These are phyloP conservation scores for Trichomonas gallinae DNA, from an alignment of 208 protist species.

Conservation along the genomic window DNA sequence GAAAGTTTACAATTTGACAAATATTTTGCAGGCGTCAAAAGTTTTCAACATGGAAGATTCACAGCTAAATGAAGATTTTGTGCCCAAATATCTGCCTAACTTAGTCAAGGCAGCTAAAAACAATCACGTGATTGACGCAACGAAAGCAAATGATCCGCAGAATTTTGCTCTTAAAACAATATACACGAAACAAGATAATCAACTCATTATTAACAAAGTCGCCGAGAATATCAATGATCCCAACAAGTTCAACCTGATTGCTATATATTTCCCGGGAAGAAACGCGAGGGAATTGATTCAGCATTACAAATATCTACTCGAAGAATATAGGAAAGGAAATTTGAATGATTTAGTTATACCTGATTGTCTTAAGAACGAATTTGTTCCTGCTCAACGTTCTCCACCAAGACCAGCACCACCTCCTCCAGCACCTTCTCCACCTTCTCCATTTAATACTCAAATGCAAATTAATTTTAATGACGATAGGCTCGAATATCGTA, in stretches of 20 bases:
- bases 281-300: not conserved
- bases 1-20: not conserved
- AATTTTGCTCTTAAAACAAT: not conserved
- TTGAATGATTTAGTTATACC: not conserved
- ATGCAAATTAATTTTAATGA: too few relatives aligned
- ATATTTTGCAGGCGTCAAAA: not conserved
- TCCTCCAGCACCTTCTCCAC: too few relatives aligned
- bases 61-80: not conserved
- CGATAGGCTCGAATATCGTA: too few relatives aligned
- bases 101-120: not conserved
- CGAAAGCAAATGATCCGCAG: not conserved
- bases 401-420: too few relatives aligned
- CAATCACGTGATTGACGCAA: not conserved
- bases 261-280: not conserved
- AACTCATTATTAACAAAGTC: not conserved
- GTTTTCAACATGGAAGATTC: not conserved
- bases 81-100: not conserved
- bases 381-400: too few relatives aligned
- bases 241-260: not conserved
- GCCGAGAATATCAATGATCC: not conserved
- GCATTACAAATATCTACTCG: not conserved
- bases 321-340: not conserved
- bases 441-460: too few relatives aligned
- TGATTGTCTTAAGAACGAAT: not conserved
- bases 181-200: not conserved